Percentiles rank a stretch among this genome's conserved stretches.
These are phyloP conservation scores for Russula foetens DNA, from an alignment of 768 basidiomycete species.

Conservation along the genomic window DNA sequence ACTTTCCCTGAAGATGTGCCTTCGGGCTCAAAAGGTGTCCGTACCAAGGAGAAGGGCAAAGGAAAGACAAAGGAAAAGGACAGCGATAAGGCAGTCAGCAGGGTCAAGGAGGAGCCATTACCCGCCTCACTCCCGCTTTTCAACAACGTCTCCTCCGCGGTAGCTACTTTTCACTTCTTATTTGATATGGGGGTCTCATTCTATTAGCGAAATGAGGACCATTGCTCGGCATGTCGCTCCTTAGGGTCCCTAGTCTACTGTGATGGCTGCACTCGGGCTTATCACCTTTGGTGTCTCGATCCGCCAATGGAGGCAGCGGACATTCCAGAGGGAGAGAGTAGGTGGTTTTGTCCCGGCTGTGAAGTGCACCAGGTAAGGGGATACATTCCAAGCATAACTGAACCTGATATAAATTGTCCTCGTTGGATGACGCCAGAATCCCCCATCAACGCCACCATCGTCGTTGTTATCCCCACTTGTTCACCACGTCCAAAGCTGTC, in stretches of 20 bases:
- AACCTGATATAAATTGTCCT: slow-evolving; percentile 8
- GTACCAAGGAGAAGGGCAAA: slow-evolving; percentile 36
- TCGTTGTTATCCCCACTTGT: slow-evolving; percentile 68
- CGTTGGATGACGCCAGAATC: slow-evolving; percentile 39
- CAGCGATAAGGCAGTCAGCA: slow-evolving; percentile 23
- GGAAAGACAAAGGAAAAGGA: slow-evolving; percentile 33
- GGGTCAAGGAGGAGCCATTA: slow-evolving; percentile 40
- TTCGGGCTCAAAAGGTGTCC: background rate
- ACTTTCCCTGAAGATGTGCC: slow-evolving; percentile 23
- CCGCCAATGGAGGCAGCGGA: slow-evolving; percentile 88
- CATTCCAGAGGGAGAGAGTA: slow-evolving; percentile 62
- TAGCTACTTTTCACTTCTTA: slow-evolving; percentile 25
- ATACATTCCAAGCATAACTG: slow-evolving; percentile 22
- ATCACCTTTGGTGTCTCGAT: slow-evolving; percentile 94
- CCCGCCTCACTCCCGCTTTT: slow-evolving; percentile 30
- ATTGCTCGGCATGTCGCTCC: slow-evolving; percentile 79
- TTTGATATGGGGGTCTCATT: slow-evolving; percentile 1
- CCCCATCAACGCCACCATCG: slow-evolving; percentile 55
- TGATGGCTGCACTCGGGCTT: slow-evolving; percentile 93
- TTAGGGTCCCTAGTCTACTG: slow-evolving; percentile 87
- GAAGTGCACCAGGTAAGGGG: slow-evolving; percentile 49
- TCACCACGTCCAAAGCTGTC: slow-evolving; percentile 53
- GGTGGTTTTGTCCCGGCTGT: slow-evolving; percentile 78
- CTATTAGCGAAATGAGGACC: slow-evolving; percentile 61
- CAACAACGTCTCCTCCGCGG: slow-evolving; percentile 30